These are phyloP conservation scores for Citrus trifoliata DNA, from an alignment of 345 rosid genomes.

Conservation along the genomic window DNA sequence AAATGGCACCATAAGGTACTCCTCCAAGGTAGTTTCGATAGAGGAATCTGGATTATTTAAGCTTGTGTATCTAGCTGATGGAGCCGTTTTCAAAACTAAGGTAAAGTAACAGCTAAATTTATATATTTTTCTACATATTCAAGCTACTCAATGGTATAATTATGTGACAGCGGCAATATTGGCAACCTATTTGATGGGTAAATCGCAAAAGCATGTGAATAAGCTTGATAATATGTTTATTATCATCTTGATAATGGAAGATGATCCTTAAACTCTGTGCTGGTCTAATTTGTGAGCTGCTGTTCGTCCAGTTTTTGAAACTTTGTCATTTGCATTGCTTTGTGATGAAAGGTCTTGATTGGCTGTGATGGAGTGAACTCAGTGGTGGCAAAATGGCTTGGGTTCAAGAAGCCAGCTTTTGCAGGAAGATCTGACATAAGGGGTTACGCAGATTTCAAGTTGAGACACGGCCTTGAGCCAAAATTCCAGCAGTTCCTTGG, in stretches of 20 bases:
- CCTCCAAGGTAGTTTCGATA: slow-evolving; percentile 60
- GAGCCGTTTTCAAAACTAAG: slow-evolving; percentile 55
- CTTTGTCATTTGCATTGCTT: background rate
- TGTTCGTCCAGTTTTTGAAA: background rate
- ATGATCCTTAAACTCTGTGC: background rate
- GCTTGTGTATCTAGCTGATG: slow-evolving; percentile 57
- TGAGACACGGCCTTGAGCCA: background rate
- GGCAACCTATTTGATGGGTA: too few species aligned
- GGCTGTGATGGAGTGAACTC: slow-evolving; percentile 83
- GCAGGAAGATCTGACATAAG: slow-evolving; percentile 6
- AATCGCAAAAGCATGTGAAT: too few species aligned
- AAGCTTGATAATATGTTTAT: too few species aligned
- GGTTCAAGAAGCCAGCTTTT: slow-evolving; percentile 43
- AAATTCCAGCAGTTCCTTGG: background rate
- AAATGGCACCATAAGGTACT: slow-evolving; percentile 51
- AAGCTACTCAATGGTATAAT: too few species aligned
- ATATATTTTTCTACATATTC: too few species aligned
- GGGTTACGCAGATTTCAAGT: background rate
- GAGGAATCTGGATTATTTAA: slow-evolving; percentile 55
- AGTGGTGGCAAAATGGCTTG: slow-evolving; percentile 59
- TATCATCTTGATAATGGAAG: too few species aligned
- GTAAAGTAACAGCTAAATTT: slow-evolving; percentile 18
- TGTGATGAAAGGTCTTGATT: slow-evolving; percentile 46
- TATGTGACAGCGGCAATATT: too few species aligned
- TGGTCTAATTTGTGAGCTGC: slow-evolving; percentile 1